Conservation (phyloP, 805 yeast genomes). For the Danielia reshetovae region DNA sequence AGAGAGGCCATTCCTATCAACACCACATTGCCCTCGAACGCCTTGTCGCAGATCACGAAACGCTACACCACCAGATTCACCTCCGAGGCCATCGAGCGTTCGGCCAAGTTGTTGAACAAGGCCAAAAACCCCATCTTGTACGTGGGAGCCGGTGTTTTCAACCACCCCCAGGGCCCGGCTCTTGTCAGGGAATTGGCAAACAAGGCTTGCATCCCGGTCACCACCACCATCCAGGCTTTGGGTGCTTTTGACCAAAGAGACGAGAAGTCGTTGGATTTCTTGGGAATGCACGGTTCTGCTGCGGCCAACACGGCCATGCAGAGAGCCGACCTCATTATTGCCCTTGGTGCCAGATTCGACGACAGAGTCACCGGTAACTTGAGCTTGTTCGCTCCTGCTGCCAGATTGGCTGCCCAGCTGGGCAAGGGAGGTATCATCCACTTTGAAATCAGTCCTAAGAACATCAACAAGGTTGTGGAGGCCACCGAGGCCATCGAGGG, state of each 20-base stretch:
- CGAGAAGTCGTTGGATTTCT: conserved; percentile 87
- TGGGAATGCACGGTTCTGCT: conserved; percentile 98
- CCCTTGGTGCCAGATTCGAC: conserved; percentile 96
- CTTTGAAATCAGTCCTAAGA: conserved; percentile 94
- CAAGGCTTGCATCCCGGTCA: conserved; percentile 90
- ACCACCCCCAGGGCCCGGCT: conserved; percentile 74
- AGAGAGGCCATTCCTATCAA: conserved; percentile 80
- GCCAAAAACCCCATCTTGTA: conserved; percentile 88
- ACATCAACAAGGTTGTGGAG: conserved; percentile 94
- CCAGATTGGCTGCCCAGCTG: conserved; percentile 82
- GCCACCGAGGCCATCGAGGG: conserved; percentile 98
- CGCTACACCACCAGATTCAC: conserved; percentile 72
- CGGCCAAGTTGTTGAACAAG: conserved; percentile 72
- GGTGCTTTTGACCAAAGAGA: conserved; percentile 94
- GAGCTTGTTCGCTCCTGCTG: conserved; percentile 88
- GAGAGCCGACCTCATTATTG: conserved; percentile 87
- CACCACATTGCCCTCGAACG: conserved; percentile 69
- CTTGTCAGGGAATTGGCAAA: conserved; percentile 81
- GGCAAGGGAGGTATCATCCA: conserved; percentile 94
- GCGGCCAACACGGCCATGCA: conserved; percentile 95
- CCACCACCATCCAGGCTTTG: conserved; percentile 90
- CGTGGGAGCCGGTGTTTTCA: conserved; percentile 88
- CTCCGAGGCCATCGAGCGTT: conserved; percentile 63
- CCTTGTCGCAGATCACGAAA: conserved; percentile 67
- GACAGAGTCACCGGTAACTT: conserved; percentile 94